Evolutionary conservation across 306 rosid genomes (phyloP).

Genomic region (Sechiopsis laciniata): DNA sequence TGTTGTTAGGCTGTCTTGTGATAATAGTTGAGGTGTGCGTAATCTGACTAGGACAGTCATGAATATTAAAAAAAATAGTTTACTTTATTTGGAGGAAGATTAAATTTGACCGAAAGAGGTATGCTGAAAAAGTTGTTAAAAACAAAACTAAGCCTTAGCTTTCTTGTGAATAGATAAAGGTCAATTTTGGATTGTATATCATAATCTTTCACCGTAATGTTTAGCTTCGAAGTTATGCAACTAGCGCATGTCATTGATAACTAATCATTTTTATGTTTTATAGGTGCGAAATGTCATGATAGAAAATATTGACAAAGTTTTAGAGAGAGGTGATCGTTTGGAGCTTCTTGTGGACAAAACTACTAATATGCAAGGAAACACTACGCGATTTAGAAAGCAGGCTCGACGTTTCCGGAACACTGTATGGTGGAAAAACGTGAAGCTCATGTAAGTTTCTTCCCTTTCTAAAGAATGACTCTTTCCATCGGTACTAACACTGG

Average conservation of each 20-base stretch:
- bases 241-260: background rate
- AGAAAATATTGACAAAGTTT: constrained; percentile 91
- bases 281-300: constrained; percentile 92
- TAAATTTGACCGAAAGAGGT: background rate
- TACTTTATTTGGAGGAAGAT: background rate
- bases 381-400: constrained; percentile 87
- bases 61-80: background rate
- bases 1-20: no score
- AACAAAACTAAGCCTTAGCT: background rate
- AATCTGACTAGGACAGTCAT: no score
- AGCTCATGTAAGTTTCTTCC: constrained; percentile 63
- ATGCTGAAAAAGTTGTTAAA: background rate
- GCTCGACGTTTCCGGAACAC: constrained; percentile 89
- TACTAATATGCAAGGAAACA: constrained; percentile 87
- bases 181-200: background rate
- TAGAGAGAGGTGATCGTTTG: constrained; percentile 94
- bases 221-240: background rate
- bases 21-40: no score
- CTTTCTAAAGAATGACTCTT: background rate
- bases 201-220: background rate
- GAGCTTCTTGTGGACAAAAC: constrained; percentile 95
- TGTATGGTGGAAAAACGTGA: constrained; percentile 97
- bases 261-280: constrained; percentile 11
- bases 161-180: background rate
- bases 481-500: background rate